A percentile compares a stretch with the other conserved stretches of the same genome.
Evolutionary conservation across 78 protist species (phyloP).

Genomic region (Dictyostelium firmibasis): DNA sequence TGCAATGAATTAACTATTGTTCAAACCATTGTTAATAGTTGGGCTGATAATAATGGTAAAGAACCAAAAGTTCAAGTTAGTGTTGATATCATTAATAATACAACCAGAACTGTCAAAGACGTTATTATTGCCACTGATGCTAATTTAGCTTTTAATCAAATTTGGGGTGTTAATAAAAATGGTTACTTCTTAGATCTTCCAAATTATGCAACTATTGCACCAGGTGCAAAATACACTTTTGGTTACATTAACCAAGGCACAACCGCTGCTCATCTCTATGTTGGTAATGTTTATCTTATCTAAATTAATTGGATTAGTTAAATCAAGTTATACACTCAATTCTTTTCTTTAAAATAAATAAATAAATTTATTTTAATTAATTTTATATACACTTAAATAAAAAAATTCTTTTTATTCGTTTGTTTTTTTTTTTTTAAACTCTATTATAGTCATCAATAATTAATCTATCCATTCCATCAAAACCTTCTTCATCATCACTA

Average conservation of each 20-base stretch:
- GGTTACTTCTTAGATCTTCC: neutral
- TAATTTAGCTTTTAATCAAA: neutral
- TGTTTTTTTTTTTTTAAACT: neutral
- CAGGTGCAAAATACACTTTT: neutral
- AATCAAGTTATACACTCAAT: neutral
- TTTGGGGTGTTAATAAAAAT: neutral
- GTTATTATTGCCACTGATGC: slow-evolving; percentile 13
- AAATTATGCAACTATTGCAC: neutral
- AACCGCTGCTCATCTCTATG: slow-evolving; percentile 2
- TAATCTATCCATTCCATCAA: slow-evolving; percentile 16
- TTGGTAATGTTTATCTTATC: neutral
- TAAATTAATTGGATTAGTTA: neutral
- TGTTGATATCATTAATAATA: slow-evolving; percentile 4
- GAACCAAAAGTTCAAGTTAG: slow-evolving; percentile 13
- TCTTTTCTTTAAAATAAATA: neutral
- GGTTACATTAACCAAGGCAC: slow-evolving; percentile 18
- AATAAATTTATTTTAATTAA: neutral
- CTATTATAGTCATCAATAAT: slow-evolving; percentile 59
- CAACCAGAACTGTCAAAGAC: neutral
- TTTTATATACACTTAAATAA: neutral
- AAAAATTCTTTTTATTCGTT: neutral
- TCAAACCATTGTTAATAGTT: neutral
- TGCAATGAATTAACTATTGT: neutral
- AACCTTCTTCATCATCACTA: slow-evolving; percentile 47
- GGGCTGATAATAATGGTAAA: slow-evolving; percentile 40